A percentile compares a stretch with the other conserved stretches of the same genome.
phyloP scores from a whole-genome alignment of 495 filamentous ascomycete species.

The Xylaria palmicola region DNA sequence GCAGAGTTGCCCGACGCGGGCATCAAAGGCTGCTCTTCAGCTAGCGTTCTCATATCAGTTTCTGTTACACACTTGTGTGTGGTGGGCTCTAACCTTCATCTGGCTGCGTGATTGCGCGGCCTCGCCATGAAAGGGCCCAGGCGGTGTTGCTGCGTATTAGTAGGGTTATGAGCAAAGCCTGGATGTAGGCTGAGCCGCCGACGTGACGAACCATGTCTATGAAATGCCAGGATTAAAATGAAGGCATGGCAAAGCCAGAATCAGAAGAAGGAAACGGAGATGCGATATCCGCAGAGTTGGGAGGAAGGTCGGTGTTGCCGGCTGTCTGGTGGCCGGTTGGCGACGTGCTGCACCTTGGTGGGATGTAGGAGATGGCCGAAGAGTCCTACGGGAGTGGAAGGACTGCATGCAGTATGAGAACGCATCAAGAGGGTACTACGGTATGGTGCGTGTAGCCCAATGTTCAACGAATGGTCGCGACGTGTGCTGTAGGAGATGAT shows the following conservation, averaged over 20 bases:
- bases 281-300: neutral
- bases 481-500: neutral
- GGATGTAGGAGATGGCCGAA: neutral
- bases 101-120: slow-evolving; percentile 14
- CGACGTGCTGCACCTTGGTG: neutral
- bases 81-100: slow-evolving; percentile 16
- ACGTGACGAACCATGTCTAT: neutral
- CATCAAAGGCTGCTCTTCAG: neutral
- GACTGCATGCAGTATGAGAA: neutral
- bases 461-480: neutral
- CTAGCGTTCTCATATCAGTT: slow-evolving; percentile 15
- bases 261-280: neutral
- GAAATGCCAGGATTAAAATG: neutral
- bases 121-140: slow-evolving; percentile 30
- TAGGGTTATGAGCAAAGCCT: slow-evolving; percentile 10
- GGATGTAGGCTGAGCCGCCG: neutral
- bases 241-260: neutral
- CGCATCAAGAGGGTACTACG: neutral
- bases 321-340: neutral
- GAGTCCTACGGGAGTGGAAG: neutral
- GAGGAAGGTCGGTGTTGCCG: neutral
- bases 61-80: neutral
- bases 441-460: neutral
- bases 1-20: slow-evolving; percentile 6
- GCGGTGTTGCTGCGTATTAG: slow-evolving; percentile 4